Evolutionary conservation across 1,139 yeast species (phyloP), one percentile per base, ranked within the genome.

Genomic region (Kluyveromyces marxianus): DNA sequence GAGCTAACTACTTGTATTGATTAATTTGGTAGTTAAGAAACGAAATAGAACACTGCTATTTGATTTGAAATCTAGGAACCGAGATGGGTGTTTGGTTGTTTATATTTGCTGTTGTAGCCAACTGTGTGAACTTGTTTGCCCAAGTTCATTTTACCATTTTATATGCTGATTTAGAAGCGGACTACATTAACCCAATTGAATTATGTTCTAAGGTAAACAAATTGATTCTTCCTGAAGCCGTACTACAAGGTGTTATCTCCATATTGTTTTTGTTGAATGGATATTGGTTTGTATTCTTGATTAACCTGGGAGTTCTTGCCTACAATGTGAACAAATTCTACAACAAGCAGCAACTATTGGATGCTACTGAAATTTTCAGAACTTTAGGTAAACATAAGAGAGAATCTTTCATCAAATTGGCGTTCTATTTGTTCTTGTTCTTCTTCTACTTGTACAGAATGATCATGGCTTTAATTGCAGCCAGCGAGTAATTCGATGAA

Each of bases 321-420:
- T 89, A 74, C 72, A 89, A 89, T 65, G 80, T 73, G 51, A 83
- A 83, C 70, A 86, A 86, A 67, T 68, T 74, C 50, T 72, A 79
- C 56, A 81, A 78, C 58, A 86, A 86, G 68, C 84, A 83, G 66
- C 92, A 92, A 66, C 71, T 88, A 54, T 78, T 94, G 67, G 99
- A 92, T 69, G 98, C 98, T 49, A 92, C 99, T 42, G 98, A 92
- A 70, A 94, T 92, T 62, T 92, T 92, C 72, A 82, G 97, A 72
- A 90, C 97, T 42, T 76, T 94, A 62, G 79, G 88, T 56, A 86
- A 83, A 63, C 96, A 92, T 71, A 92, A 94, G 79, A 85, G 83
- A 68, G 97, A 89, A 70, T 77, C 90, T 47, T 90, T 90, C 65
- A 69, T 85, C 67, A 92, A 92, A 69, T 77, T 92, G 60, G 97